Base-by-base conservation (phyloP, 2,329 filamentous ascomycete species). In the Alternaria alternata region DNA sequence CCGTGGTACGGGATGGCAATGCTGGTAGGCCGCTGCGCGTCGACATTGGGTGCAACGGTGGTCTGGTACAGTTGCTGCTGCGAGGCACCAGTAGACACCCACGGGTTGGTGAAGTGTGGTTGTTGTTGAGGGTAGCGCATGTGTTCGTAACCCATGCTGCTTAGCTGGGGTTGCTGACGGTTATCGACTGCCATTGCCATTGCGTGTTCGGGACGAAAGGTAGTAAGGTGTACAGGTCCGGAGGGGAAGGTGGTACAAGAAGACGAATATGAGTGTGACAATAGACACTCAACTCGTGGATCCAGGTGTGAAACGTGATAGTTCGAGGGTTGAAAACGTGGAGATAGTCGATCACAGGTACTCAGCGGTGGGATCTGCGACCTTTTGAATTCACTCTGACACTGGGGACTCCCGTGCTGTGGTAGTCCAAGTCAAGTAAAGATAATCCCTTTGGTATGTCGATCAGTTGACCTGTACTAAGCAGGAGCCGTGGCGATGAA, bases 141-240 rank as follows among this genome's bases (percentile, higher is more conserved):
- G 78, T 88, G 85, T 79, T 94, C 92, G 84, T 94, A 95, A 80
- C 88, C 88, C 83, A 96, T 86, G 63, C 75, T 81, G 78, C 86
- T 87, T 87, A 91, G 82, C 89, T 80, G 79, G 66, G 76, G 69
- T 69, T 84, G 92, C 82, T 94, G 93, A 80, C 93, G 91, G 75
- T 89, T 88, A 83, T 97, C 93, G 84, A 97, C 88, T 80, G 94
- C 92, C 93, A 97, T 96, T 83, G 93, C 95, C 93, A 97, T 97
- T 68, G 66, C 71, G 71, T 61, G 57, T 43, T 59, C 34, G 59
- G 59, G 53, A 44, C 38, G 11, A 24, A 26, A 43, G 44, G 28
- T 26, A 54, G 49, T 42, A 51, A 54, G 59, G 42, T 63, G 41
- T 34, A 64, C 41, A 54, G 63, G 43, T 51, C 60, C 53, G 57